Base-by-base conservation (phyloP, 192 early-diverging fungal species). In the Entrophospora sp. region DNA sequence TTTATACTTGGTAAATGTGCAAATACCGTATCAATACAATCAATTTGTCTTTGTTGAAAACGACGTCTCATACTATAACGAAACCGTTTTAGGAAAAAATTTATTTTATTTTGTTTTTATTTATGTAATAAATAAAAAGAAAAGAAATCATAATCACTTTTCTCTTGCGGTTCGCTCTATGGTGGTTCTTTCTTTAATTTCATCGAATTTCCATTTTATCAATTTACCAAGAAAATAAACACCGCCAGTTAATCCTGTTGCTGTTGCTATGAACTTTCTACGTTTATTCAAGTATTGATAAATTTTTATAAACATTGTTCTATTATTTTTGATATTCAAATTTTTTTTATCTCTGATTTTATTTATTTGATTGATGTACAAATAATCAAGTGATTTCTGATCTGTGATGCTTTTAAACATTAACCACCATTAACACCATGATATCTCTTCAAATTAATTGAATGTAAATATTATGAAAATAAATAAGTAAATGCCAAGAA, bases 11-110 rank as follows among this genome's bases (percentile, higher is more conserved):
- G 91, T 43, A 96, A 71, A 35, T 95, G 80, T 32, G 89, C 85
- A 64, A 87, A 72, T n/a, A 95, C 87, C 4, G 89, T 88, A 59
- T 91, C 93, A 20, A 83, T 73, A 72, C 93, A 94, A 77, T 98
- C 96, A 51, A 87, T 83, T 68, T 92, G 91, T 75, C 95, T 95
- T 79, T 95, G 91, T 66, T 95, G 89, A 72, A 96, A 98, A 14
- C 95, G 85, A 53, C 89, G 78, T 49, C 86, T 89, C 58, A 95
- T 81, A 65, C 87, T 93, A 74, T 62, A 16, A 75, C n/a, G 20
- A 37, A 65, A 14, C 4, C 51, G 24, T 61, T 14, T 28, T 42
- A 59, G 27, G 43, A 60, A 20, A 1, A 1, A 28, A 27, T 32
- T 30, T 36, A 32, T 4, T 32, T 0, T 20, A 44, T 62, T 8